Percentiles rank a stretch among this genome's conserved stretches.
These are phyloP conservation scores for Tetrapisispora phaffii DNA, from an alignment of 805 yeast species.

Conservation along the genomic window DNA sequence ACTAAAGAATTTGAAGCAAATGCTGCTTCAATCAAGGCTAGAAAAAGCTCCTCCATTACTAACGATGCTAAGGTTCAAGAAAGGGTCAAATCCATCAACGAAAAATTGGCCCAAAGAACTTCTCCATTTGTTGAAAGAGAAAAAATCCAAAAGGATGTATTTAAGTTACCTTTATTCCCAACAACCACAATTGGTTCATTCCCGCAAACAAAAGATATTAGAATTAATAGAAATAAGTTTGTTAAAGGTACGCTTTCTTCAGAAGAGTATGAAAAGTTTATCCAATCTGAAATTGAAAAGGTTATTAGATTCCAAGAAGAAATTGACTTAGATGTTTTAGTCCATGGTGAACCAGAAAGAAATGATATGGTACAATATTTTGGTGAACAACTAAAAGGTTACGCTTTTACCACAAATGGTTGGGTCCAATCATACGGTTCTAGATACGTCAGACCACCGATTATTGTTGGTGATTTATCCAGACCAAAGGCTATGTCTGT, in stretches of 20 bases:
- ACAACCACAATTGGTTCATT: conserved; percentile 99
- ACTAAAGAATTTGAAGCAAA: conserved; percentile 65
- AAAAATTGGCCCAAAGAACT: conserved; percentile 71
- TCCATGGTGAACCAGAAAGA: conserved; percentile 99
- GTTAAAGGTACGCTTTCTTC: conserved; percentile 92
- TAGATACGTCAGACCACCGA: conserved; percentile 99
- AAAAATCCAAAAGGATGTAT: conserved; percentile 73
- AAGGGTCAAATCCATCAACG: conserved; percentile 72
- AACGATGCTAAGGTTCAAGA: conserved; percentile 84
- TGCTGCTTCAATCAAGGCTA: conserved; percentile 74
- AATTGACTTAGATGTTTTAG: conserved; percentile 94
- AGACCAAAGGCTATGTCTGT: conserved; percentile 98
- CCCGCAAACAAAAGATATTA: conserved; percentile 99
- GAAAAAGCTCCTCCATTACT: conserved; percentile 80
- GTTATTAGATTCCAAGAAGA: conserved; percentile 99
- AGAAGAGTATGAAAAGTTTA: conserved; percentile 92
- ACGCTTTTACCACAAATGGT: conserved; percentile 96
- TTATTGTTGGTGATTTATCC: conserved; percentile 97
- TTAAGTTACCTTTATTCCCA: conserved; percentile 97
- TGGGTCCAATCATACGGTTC: conserved; percentile 99
- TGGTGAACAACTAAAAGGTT: conserved; percentile 98
- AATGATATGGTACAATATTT: conserved; percentile 99
- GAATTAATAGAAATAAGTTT: conserved; percentile 96
- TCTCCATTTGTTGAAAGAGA: conserved; percentile 81
- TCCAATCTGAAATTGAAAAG: conserved; percentile 89